phyloP scores from a whole-genome alignment of 768 basidiomycete genomes.

The Tricholoma terreum region DNA sequence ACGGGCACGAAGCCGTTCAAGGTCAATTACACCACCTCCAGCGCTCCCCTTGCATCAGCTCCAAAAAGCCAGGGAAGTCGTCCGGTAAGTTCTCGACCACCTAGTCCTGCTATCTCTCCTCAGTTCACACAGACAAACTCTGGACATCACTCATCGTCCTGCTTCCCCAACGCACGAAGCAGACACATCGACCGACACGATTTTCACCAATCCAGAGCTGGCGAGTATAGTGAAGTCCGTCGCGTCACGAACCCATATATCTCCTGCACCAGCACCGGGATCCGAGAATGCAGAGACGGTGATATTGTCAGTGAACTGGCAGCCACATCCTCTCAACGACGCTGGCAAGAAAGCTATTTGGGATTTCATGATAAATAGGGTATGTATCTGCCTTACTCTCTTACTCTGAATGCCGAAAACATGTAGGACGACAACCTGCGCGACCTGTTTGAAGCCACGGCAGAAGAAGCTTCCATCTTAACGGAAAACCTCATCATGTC shows the following conservation, averaged over 20 bases:
- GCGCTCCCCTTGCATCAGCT: constrained; percentile 51
- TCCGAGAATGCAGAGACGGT: constrained; percentile 37
- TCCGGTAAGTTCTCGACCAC: constrained; percentile 44
- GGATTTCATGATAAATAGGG: constrained; percentile 59
- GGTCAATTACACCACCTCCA: constrained; percentile 78
- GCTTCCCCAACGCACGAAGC: constrained; percentile 46
- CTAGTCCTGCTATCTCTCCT: not conserved
- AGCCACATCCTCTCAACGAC: constrained; percentile 55
- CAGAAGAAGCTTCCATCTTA: constrained; percentile 56
- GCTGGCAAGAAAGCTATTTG: constrained; percentile 38
- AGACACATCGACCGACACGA: constrained; percentile 48
- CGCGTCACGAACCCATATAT: constrained; percentile 19
- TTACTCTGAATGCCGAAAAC: not conserved
- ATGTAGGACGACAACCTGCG: constrained; percentile 63
- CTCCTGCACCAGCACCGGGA: constrained; percentile 26
- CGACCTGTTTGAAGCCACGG: constrained; percentile 59
- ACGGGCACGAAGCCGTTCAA: constrained; percentile 57
- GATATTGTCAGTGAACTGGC: constrained; percentile 58
- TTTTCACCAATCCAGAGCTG: constrained; percentile 61
- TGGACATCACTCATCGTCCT: constrained; percentile 39
- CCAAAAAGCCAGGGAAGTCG: constrained; percentile 53
- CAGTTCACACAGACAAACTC: constrained; percentile 40
- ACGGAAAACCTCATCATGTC: constrained; percentile 55
- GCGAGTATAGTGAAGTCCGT: constrained; percentile 46
- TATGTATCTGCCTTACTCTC: constrained; percentile 25